A percentile compares a stretch with the other conserved stretches of the same genome.
Conservation (phyloP, 2,329 filamentous ascomycete genomes). For the Fusarium sp. region DNA sequence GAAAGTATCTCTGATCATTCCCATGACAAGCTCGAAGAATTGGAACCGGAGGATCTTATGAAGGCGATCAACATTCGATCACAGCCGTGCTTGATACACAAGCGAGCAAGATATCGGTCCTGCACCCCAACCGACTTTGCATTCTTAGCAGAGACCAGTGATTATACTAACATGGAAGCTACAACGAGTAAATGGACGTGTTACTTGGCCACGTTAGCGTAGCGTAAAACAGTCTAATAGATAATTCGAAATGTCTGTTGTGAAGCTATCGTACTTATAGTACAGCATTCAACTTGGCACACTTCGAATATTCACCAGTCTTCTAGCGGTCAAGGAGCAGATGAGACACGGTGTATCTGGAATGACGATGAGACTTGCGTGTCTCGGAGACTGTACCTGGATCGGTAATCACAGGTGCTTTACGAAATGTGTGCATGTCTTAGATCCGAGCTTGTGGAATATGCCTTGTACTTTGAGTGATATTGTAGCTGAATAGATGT, state of each 20-base stretch:
- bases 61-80: neutral
- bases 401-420: neutral
- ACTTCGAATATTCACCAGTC: neutral
- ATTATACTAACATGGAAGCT: neutral
- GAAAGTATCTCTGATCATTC: neutral
- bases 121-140: neutral
- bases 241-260: neutral
- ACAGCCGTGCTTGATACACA: neutral
- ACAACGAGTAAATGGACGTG: neutral
- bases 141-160: neutral
- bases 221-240: neutral
- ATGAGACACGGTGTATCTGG: neutral
- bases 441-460: neutral
- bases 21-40: neutral
- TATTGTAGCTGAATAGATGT: neutral
- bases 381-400: constrained; percentile 8
- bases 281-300: neutral
- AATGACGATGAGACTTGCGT: constrained; percentile 28
- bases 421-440: neutral
- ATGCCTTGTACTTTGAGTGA: neutral
- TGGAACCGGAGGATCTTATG: neutral
- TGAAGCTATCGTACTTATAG: neutral
- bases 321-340: constrained; percentile 5
- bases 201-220: neutral
- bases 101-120: neutral